Evolutionary conservation across 2,329 filamentous ascomycete genomes (phyloP).

Genomic region (Hymenoscyphus occultus): DNA sequence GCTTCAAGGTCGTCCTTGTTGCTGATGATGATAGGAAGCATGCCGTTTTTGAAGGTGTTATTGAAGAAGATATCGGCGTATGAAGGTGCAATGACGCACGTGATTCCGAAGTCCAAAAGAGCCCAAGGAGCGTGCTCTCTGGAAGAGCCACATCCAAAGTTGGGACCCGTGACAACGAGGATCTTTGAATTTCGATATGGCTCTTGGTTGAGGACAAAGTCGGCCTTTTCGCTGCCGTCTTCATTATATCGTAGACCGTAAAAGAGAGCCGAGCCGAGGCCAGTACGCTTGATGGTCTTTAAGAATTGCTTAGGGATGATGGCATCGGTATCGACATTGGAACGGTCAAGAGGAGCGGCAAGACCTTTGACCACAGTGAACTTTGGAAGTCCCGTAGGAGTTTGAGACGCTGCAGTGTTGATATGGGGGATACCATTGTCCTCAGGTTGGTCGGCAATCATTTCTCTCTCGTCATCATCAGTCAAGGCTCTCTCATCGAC

Average conservation of each 20-base stretch:
- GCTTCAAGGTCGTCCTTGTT: constrained; percentile 63
- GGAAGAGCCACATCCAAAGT: constrained; percentile 92
- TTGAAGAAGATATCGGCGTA: constrained; percentile 97
- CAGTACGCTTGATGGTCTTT: constrained; percentile 98
- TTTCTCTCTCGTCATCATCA: constrained; percentile 52
- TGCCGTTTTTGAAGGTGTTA: constrained; percentile 99
- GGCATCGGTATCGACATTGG: constrained; percentile 97
- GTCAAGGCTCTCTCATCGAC: constrained; percentile 52
- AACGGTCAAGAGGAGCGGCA: constrained; percentile 79
- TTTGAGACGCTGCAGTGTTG: constrained; percentile 54
- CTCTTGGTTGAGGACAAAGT: constrained; percentile 87
- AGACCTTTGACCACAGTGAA: constrained; percentile 83
- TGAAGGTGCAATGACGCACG: constrained; percentile 87
- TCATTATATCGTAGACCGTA: constrained; percentile 75
- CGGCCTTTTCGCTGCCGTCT: constrained; percentile 70
- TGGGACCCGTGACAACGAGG: constrained; percentile 83
- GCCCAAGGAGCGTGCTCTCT: constrained; percentile 98
- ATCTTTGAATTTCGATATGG: constrained; percentile 84
- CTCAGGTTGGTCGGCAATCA: constrained; percentile 56
- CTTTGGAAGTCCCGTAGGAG: constrained; percentile 69
- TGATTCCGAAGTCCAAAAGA: constrained; percentile 93
- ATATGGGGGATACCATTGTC: constrained; percentile 61
- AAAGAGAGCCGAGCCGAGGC: constrained; percentile 85
- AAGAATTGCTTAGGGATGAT: constrained; percentile 99
- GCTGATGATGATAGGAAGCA: constrained; percentile 80